phyloP scores from a whole-genome alignment of 2,329 filamentous ascomycete species.

The Tolypocladium nubicola region DNA sequence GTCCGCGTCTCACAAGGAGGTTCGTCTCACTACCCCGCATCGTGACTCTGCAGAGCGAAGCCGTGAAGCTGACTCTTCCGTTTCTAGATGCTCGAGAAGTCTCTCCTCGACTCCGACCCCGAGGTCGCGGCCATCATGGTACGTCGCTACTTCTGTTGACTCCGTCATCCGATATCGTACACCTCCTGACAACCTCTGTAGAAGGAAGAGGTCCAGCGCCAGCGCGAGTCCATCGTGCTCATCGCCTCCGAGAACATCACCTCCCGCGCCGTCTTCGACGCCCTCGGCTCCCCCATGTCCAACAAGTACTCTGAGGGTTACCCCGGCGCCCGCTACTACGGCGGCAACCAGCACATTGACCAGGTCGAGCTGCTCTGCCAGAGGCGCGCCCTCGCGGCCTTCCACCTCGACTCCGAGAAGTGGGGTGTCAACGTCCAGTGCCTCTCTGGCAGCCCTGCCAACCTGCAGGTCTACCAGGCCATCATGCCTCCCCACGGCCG shows the following conservation, averaged over 20 bases:
- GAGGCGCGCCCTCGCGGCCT: slow-evolving; percentile 81
- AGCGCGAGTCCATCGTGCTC: slow-evolving; percentile 96
- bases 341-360: slow-evolving; percentile 98
- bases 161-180: not conserved
- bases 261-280: slow-evolving; percentile 95
- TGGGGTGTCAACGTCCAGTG: slow-evolving; percentile 99
- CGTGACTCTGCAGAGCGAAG: not conserved
- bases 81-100: slow-evolving; percentile 83
- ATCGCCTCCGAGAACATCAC: slow-evolving; percentile 99
- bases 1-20: slow-evolving; percentile 43
- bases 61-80: slow-evolving; percentile 3
- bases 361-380: slow-evolving; percentile 93
- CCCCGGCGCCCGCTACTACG: slow-evolving; percentile 96
- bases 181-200: slow-evolving; percentile 29
- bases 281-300: slow-evolving; percentile 86
- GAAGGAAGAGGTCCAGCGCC: slow-evolving; percentile 90
- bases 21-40: slow-evolving; percentile 18
- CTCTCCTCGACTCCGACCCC: slow-evolving; percentile 80
- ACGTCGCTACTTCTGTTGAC: slow-evolving; percentile 20
- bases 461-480: slow-evolving; percentile 96
- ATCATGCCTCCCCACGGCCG: slow-evolving; percentile 92
- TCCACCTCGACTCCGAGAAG: slow-evolving; percentile 74
- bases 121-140: slow-evolving; percentile 98
- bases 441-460: slow-evolving; percentile 85
- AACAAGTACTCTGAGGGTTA: slow-evolving; percentile 99